Base-by-base conservation (phyloP, 208 protist genomes). In the Wallacemonas sp. region DNA sequence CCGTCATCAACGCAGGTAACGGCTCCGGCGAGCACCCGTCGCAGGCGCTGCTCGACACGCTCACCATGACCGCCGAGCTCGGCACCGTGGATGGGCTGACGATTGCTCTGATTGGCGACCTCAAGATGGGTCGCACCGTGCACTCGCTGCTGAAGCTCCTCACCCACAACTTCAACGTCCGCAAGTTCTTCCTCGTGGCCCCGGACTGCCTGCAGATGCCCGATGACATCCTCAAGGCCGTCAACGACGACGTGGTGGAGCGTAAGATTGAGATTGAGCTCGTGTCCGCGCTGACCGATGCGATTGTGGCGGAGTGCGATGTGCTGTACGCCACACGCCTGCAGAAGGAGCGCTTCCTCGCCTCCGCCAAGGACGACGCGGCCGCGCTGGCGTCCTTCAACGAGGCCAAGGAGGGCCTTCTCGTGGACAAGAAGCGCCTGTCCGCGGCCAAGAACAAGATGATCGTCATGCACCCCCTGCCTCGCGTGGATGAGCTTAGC, bases 381-480 rank as follows among this genome's bases (percentile, higher is more conserved):
- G 74, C 65, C 22, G 81, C 83, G 0, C 29, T 95, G 48, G 79
- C 79, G 11, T 84, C 94, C 29, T 99, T 98, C 74, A 86, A 94
- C 45, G 32, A 45, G 8, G 87, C 97, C 33, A 96, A 95, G 70
- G 67, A 78, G 3, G 70, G 79, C 16, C 84, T 96, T 52, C 59
- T 70, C 20, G 87, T 98, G 41, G 86, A 95, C 55, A 69, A 82
- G 45, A 80, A 75, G 12, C 81, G 79, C 7, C 78, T 98, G 3
- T 61, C 61, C 32, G 85, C 91, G 4, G 76, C 76, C 12, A 97
- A 97, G 84, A 66, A 82, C 65, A 85, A 86, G 65, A 97, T 97
- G 89, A 97, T 98, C 72, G 91, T 99, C 36, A 98, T 99, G 97
- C 98, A 99, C 78, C 98, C 98, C 33, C 89, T 99, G 26, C 98